Evolutionary conservation across 805 yeast genomes (phyloP), one percentile per base, ranked within the genome.

Genomic region (Wickerhamiella kazuoi): DNA sequence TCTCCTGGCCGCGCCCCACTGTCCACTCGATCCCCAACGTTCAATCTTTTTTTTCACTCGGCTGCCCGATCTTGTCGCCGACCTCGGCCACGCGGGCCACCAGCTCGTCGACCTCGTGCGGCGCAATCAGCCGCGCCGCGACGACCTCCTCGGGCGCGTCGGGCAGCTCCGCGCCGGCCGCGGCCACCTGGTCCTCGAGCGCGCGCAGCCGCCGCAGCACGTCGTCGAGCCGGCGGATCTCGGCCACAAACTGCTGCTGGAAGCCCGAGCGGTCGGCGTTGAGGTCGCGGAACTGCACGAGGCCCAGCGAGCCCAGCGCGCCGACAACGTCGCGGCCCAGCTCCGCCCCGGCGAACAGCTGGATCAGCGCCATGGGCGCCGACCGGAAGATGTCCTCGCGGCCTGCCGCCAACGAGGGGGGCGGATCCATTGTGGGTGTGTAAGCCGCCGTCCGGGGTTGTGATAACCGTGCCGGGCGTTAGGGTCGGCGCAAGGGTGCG

Each of bases 331-430:
- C 93, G 44, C 97, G 70, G 6, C 94, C 73, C 21, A 79, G 74
- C 60, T 90, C 98, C 19, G 79, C 72, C 2, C 97, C 86, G 38
- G 90, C 73, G 57, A 83, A 87, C 49, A 90, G 65, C 63, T 90
- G 95, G 34, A 87, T 79, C 49, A 86, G 71, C 39, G 93, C 74
- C 97, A 90, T 93, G 52, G 83, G 94, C 76, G 97, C 97, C 38
- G 97, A 86, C 67, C 95, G 46, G 34, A 49, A 50, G 21, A 49
- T 41, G 37, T 48, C 44, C 36, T 50, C 54, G 13, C 21, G 19
- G n/a, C 34, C 9, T 6, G 26, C 26, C 26, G 6, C 26, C 26
- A 23, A 11, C 26, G 6, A 6, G 11, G 26, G 26, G 26, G 26
- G 6, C 26, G 26, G 11, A 11, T 23, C 26, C 26, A 23, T 23